A percentile compares a stretch with the other conserved stretches of the same genome.
Evolutionary conservation across 805 yeast genomes (phyloP).

Genomic region (Barnettozyma botsteinii): DNA sequence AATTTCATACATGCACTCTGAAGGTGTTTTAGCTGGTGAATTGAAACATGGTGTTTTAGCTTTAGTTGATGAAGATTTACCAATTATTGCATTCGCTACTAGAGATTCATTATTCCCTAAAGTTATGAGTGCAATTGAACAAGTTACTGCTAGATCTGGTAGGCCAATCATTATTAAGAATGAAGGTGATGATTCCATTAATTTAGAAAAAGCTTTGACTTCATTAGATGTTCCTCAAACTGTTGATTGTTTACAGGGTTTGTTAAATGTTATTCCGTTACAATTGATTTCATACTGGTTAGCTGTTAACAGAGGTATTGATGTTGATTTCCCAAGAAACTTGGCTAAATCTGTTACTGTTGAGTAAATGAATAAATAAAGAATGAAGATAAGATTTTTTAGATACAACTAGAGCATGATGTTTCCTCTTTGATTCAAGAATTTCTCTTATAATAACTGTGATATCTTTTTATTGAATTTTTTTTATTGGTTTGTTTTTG

Average conservation of each 20-base stretch:
- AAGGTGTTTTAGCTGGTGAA: conserved; percentile 99
- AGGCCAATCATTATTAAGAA: conserved; percentile 91
- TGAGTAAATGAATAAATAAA: conserved; percentile 39
- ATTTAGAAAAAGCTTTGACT: conserved; percentile 50
- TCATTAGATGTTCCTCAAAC: conserved; percentile 89
- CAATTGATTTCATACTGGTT: conserved; percentile 97
- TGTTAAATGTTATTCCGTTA: conserved; percentile 87
- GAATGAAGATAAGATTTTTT: too few species aligned
- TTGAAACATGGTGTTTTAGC: conserved; percentile 98
- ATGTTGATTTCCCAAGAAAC: conserved; percentile 98
- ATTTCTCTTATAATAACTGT: too few species aligned
- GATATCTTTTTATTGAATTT: too few species aligned
- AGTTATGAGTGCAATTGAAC: conserved; percentile 91
- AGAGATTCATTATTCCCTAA: conserved; percentile 95
- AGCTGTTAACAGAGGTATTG: conserved; percentile 90
- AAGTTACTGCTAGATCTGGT: conserved; percentile 95
- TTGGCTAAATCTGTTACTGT: conserved; percentile 98
- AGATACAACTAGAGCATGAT: too few species aligned
- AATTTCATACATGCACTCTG: conserved; percentile 97
- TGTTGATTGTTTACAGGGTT: conserved; percentile 96
- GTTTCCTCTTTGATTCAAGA: too few species aligned
- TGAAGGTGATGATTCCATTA: conserved; percentile 64
- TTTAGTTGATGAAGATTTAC: conserved; percentile 87
- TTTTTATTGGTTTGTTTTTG: too few species aligned
- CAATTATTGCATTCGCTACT: conserved; percentile 94